Percentiles rank a stretch among this genome's conserved stretches.
Evolutionary conservation across 2,329 filamentous ascomycete species (phyloP).

Genomic region (Ceratocystis papillata): DNA sequence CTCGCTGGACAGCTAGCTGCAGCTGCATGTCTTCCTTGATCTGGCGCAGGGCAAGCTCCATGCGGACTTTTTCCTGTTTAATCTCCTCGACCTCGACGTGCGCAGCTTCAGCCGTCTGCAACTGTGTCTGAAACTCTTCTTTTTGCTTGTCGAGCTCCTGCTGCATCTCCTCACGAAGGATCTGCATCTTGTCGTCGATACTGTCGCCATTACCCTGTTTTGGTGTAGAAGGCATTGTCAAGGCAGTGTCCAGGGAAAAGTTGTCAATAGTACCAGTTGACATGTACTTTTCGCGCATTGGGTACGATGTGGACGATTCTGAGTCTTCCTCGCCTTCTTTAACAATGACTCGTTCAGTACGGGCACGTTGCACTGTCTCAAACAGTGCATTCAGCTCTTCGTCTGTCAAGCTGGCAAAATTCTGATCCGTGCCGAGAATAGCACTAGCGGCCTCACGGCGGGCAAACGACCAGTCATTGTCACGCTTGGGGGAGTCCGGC

Average conservation of each 20-base stretch:
- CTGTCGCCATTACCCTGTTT: slow-evolving; percentile 49
- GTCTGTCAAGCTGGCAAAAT: slow-evolving; percentile 78
- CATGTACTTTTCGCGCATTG: slow-evolving; percentile 85
- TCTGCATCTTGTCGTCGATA: slow-evolving; percentile 61
- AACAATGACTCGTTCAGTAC: slow-evolving; percentile 60
- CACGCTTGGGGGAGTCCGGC: slow-evolving; percentile 64
- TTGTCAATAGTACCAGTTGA: slow-evolving; percentile 92
- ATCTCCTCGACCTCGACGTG: slow-evolving; percentile 75
- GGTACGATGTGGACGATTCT: slow-evolving; percentile 80
- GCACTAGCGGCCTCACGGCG: slow-evolving; percentile 86
- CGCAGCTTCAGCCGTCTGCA: slow-evolving; percentile 63
- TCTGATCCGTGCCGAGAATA: slow-evolving; percentile 81
- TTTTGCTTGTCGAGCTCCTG: slow-evolving; percentile 71
- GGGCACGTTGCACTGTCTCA: slow-evolving; percentile 81
- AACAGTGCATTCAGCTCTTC: slow-evolving; percentile 90
- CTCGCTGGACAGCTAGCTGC: slow-evolving; percentile 71
- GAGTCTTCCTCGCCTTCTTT: slow-evolving; percentile 80
- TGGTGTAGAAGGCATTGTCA: slow-evolving; percentile 91
- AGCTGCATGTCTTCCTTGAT: slow-evolving; percentile 83
- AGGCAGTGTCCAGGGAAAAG: slow-evolving; percentile 83
- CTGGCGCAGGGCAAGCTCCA: slow-evolving; percentile 69
- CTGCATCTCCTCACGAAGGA: slow-evolving; percentile 74
- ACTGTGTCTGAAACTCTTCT: slow-evolving; percentile 66
- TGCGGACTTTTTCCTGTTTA: slow-evolving; percentile 66
- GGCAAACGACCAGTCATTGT: slow-evolving; percentile 92